Conservation (phyloP, 371 early-diverging fungal species). For the Mortierella sp. region DNA sequence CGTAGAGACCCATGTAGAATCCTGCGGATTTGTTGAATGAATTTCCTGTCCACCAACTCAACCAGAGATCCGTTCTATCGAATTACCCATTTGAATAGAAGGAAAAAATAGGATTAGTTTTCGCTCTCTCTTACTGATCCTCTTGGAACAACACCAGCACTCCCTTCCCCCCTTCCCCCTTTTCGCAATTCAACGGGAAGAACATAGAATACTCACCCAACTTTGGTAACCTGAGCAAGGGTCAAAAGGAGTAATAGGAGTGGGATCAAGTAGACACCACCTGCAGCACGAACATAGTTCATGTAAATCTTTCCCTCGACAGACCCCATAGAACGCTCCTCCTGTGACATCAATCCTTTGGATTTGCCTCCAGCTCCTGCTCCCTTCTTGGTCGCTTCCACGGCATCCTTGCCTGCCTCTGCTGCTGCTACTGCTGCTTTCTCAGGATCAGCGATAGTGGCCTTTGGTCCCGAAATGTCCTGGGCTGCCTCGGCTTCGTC, state of each 20-base stretch:
- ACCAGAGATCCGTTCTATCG: slow-evolving; percentile 54
- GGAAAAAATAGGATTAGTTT: background rate
- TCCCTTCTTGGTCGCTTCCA: slow-evolving; percentile 11
- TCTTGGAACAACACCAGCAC: background rate
- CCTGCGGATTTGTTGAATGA: slow-evolving; percentile 18
- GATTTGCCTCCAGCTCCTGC: slow-evolving; percentile 19
- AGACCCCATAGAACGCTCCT: slow-evolving; percentile 54
- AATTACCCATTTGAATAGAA: too few relatives aligned
- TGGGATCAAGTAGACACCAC: slow-evolving; percentile 34
- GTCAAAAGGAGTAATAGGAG: slow-evolving; percentile 22
- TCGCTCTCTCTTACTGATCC: background rate
- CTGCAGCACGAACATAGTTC: slow-evolving; percentile 45
- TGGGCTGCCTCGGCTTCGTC: background rate
- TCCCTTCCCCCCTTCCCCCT: slow-evolving; percentile 4
- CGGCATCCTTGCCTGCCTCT: slow-evolving; percentile 11
- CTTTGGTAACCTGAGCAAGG: slow-evolving; percentile 46
- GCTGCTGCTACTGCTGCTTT: slow-evolving; percentile 6
- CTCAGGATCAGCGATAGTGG: slow-evolving; percentile 14
- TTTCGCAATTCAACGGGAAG: background rate
- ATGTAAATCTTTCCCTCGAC: slow-evolving; percentile 50
- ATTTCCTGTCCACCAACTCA: slow-evolving; percentile 42
- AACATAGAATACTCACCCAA: slow-evolving; percentile 38
- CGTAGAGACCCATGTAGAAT: slow-evolving; percentile 55
- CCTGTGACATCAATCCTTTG: slow-evolving; percentile 52
- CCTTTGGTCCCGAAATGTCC: slow-evolving; percentile 15